Conservation (phyloP, 192 early-diverging fungal genomes). For the Backusella sp. region DNA sequence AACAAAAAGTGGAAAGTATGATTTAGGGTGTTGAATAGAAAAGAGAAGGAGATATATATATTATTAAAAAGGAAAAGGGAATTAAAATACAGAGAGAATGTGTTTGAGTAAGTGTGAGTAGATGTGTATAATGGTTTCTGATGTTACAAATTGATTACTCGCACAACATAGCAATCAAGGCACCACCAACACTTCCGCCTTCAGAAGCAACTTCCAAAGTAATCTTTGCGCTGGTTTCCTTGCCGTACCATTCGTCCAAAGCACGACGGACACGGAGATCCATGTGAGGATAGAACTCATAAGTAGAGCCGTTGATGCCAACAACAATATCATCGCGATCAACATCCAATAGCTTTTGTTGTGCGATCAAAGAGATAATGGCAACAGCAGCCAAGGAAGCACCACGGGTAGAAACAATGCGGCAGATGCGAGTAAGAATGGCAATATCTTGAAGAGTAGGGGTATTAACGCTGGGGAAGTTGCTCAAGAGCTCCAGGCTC, state of each 20-base stretch:
- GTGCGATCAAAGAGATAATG: conserved; percentile 55
- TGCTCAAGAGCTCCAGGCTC: conserved; percentile 60
- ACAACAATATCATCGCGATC: conserved; percentile 59
- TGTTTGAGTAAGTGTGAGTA: neutral
- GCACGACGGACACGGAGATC: conserved; percentile 74
- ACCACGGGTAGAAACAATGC: conserved; percentile 78
- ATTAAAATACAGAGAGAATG: conserved; percentile 9
- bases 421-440: conserved; percentile 69
- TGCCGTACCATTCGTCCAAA: conserved; percentile 72
- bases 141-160: neutral
- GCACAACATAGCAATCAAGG: conserved; percentile 64
- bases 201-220: conserved; percentile 73
- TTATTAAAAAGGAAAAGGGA: neutral
- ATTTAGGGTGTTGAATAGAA: neutral
- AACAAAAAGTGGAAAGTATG: neutral
- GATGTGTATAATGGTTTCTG: neutral
- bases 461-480: conserved; percentile 49
- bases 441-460: conserved; percentile 68
- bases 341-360: conserved; percentile 20
- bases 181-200: conserved; percentile 77
- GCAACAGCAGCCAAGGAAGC: conserved; percentile 77
- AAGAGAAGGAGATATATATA: neutral
- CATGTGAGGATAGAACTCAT: conserved; percentile 88
- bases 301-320: conserved; percentile 90
- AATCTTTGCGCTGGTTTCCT: conserved; percentile 66